Conservation (phyloP, 176 grass and related monocot species). For the Themeda triandra region DNA sequence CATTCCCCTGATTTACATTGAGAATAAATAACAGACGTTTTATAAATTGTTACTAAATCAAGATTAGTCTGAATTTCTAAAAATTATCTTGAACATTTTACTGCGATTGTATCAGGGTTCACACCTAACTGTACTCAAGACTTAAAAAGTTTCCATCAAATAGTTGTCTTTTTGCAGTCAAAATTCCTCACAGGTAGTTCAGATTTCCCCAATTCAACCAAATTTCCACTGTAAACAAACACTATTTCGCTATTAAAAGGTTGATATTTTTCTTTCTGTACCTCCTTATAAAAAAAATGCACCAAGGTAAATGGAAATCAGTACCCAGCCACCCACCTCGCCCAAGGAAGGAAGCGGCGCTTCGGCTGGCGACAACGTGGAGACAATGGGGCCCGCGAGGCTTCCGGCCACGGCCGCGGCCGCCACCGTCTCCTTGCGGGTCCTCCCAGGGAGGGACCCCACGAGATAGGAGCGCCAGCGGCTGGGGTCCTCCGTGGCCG, state of each 20-base stretch:
- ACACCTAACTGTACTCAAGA: background rate
- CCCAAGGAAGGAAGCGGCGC: conserved; percentile 4
- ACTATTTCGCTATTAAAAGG: background rate
- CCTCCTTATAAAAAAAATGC: background rate
- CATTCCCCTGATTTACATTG: background rate
- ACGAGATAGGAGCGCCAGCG: background rate
- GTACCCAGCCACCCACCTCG: conserved; percentile 33
- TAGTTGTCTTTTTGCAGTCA: background rate
- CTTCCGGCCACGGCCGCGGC: background rate
- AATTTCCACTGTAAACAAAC: background rate
- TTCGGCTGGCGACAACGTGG: background rate
- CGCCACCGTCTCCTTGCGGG: background rate
- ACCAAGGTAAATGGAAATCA: background rate
- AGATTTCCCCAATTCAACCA: background rate
- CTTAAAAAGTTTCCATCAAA: background rate
- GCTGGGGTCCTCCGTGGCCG: conserved; percentile 21
- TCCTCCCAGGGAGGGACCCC: background rate
- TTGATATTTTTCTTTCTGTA: background rate
- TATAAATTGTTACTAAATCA: background rate
- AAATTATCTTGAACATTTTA: background rate
- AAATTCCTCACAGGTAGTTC: background rate
- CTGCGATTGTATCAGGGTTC: background rate
- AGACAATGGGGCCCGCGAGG: background rate
- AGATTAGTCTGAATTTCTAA: background rate
- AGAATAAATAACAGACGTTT: background rate